A percentile compares a stretch with the other conserved stretches of the same genome.
Evolutionary conservation across 78 protist species (phyloP).

Genomic region (Chrysochromulina tobinii): DNA sequence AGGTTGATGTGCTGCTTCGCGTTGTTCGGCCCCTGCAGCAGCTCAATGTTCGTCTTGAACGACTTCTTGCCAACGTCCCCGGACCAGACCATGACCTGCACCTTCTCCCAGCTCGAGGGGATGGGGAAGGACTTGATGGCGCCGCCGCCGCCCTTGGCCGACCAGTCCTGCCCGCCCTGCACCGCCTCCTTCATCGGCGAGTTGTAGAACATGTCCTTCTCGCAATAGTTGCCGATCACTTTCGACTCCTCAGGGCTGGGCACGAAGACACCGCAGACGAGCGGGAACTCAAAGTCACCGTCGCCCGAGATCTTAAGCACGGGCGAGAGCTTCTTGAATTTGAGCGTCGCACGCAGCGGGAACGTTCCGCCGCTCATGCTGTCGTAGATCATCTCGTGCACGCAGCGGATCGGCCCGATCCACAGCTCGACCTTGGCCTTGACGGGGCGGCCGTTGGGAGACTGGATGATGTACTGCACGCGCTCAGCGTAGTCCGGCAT

Average conservation of each 20-base stretch:
- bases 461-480: background rate
- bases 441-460: background rate
- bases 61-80: background rate
- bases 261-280: background rate
- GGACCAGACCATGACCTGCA: background rate
- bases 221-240: background rate
- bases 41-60: background rate
- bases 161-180: background rate
- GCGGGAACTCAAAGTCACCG: background rate
- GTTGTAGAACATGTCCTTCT: background rate
- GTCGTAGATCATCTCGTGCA: background rate
- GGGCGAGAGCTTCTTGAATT: background rate
- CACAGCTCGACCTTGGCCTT: constrained; percentile 24
- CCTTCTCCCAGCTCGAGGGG: background rate
- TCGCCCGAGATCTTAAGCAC: background rate
- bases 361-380: background rate
- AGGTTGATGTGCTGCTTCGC: background rate
- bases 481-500: constrained; percentile 7
- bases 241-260: background rate
- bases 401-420: background rate
- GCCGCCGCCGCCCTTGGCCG: background rate
- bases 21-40: background rate
- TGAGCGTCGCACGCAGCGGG: background rate
- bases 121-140: background rate
- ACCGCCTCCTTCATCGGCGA: background rate